Evolutionary conservation across 371 early-diverging fungal species (phyloP).

Genomic region (Polyrhizophydium stewartii): DNA sequence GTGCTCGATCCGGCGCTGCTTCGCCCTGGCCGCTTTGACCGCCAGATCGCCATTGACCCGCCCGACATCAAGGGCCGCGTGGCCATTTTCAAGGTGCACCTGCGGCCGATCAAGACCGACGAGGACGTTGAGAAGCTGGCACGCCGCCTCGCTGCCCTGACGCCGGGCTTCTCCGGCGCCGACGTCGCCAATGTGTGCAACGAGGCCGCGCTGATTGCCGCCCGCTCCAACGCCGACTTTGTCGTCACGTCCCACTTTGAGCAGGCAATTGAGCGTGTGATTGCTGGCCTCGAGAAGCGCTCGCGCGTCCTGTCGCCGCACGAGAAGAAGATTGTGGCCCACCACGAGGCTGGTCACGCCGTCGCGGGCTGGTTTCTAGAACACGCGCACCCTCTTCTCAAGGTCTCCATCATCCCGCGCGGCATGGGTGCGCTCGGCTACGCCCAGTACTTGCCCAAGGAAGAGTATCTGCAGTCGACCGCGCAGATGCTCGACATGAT

Average conservation of each 20-base stretch:
- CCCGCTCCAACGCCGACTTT: constrained; percentile 69
- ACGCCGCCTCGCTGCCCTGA: constrained; percentile 84
- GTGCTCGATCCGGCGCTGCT: constrained; percentile 89
- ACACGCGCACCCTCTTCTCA: constrained; percentile 93
- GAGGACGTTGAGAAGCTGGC: constrained; percentile 76
- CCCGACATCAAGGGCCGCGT: constrained; percentile 95
- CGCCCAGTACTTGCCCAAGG: constrained; percentile 98
- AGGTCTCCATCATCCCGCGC: constrained; percentile 97
- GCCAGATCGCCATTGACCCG: constrained; percentile 94
- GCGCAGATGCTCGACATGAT: constrained; percentile 93
- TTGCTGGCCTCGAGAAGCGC: constrained; percentile 97
- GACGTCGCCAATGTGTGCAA: constrained; percentile 98
- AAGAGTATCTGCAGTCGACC: constrained; percentile 90
- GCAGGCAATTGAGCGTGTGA: constrained; percentile 96
- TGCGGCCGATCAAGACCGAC: constrained; percentile 83
- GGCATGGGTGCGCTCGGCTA: constrained; percentile 95
- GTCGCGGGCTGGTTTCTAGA: constrained; percentile 97
- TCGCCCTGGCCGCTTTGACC: constrained; percentile 98
- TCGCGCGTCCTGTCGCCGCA: constrained; percentile 92
- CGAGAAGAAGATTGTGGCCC: constrained; percentile 98
- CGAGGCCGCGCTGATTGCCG: constrained; percentile 98
- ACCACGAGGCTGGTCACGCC: constrained; percentile 99
- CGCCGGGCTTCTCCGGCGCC: constrained; percentile 97
- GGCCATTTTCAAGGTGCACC: constrained; percentile 93
- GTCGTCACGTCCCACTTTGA: constrained; percentile 92